Base-by-base conservation (phyloP, 371 early-diverging fungal species). In the Mucor racemosus region DNA sequence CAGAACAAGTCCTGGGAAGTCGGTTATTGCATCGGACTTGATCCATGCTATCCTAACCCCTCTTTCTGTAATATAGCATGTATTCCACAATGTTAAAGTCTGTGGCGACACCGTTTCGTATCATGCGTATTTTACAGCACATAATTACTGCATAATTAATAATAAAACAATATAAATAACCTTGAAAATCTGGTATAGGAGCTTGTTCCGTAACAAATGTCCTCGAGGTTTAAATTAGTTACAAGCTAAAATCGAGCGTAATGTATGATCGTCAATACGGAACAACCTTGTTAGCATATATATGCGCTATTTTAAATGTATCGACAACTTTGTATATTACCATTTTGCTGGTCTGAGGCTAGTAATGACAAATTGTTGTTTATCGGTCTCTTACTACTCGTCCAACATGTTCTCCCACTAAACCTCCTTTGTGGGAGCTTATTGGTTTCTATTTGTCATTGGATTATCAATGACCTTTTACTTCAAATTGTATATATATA, bases 261-360 rank as follows among this genome's bases (percentile, higher is more conserved):
- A 53, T 53, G 6, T 31, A 5, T 13, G 26, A 53, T 13, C 11
- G 17, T 53, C 53, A 53, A 2, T 13, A 31, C 53, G 53, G 53
- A 53, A 53, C 38, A 11, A 53, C 53, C 31, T 33, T 53, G 53
- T 53, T 53, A 53, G 40, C 40, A 66, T 59, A 59, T 7, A 15
- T 26, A 14, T 11, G 40, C 39, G 57, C 46, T 50, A 19, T 46
- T 40, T 44, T 15, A 44, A 42, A 63, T 31, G 53, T 11, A 53
- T 26, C 31, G 17, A 46, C n/a, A 19, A 19, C 31, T 34, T 57
- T 17, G 26, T 26, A 7, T 15, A 26, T 58, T 39, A 58, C 42
- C 19, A 10, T 34, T 63, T 48, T 59, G 39, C 67, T 78, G 71
- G 80, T 79, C 80, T 79, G 80, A 79, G 80, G 77, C 71, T 79